Evolutionary conservation across 345 rosid species (phyloP).

Genomic region (Brassica rapa): DNA sequence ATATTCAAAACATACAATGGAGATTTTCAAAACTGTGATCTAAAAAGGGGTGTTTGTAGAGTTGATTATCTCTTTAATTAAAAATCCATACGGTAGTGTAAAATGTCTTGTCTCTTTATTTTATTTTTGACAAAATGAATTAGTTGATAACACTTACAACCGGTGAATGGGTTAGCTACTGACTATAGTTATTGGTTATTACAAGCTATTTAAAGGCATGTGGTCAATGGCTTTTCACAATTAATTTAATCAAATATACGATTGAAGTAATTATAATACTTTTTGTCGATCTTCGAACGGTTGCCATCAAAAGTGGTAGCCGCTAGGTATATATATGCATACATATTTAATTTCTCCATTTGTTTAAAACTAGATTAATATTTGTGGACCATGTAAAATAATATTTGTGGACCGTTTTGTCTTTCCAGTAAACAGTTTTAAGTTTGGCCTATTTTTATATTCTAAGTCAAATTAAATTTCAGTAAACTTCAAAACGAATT

Average conservation of each 20-base stretch:
- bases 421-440: not conserved
- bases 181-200: not conserved
- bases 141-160: conserved; percentile 24
- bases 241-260: not conserved
- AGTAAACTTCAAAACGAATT: not conserved
- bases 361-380: too few species aligned
- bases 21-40: not conserved
- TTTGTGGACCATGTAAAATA: not conserved
- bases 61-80: not conserved
- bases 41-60: not conserved
- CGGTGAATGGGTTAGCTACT: not conserved
- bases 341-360: not conserved
- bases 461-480: not conserved
- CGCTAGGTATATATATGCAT: not conserved
- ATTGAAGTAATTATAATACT: not conserved
- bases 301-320: not conserved
- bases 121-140: not conserved
- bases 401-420: not conserved
- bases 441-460: not conserved
- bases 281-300: not conserved
- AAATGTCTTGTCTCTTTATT: not conserved
- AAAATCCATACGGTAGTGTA: too few species aligned
- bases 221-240: conserved; percentile 9
- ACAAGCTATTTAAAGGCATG: not conserved
- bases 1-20: not conserved